Evolutionary conservation across 331 rosid species (phyloP), one percentile per base, ranked within the genome.

Genomic region (Pyrus hybrid): DNA sequence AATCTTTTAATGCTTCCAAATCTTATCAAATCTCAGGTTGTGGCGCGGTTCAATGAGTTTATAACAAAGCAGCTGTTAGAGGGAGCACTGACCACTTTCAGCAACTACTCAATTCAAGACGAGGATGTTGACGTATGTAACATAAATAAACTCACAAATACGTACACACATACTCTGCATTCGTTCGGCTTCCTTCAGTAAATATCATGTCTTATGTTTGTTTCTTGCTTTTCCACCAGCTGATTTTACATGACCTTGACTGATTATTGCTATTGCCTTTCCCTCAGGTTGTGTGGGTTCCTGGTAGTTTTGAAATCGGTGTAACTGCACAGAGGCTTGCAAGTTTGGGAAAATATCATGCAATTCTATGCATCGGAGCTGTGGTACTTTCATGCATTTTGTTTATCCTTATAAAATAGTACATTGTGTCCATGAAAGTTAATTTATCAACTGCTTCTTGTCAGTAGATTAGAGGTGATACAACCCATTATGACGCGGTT

Each of bases 251-350:
- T 32, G 49, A 1, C 51, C 51, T 43, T 0, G 22, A 63, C 72
- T 35, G 49, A 79, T 78, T 72, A 21, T 64, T 61, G 67, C 79
- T 78, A 70, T 58, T 67, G 10, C 63, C 76, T 79, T 64, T 45
- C 54, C 60, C 45, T 74, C 85, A 92, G 97, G 97, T 92, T 80
- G 93, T 95, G 18, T 92, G 99, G 97, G 97, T 92, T 76, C 99
- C 97, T 37, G 97, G 99, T 77, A 70, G 97, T 88, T 95, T 90
- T 73, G 99, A 95, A 77, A 92, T 95, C 75, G 97, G 97, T 54
- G 86, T 83, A 49, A 91, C 76, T 73, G 99, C 99, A 26, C 79
- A 79, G 70, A 89, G 81, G 81, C 87, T 95, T 65, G 96, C 95
- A 45, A 91, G 83, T 68, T 89, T 96, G 21, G 87, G 83, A 79